A percentile compares a stretch with the other conserved stretches of the same genome.
phyloP scores from a whole-genome alignment of 176 grass and related monocot species.

The barley (Hordeum vulgare) region MorexV3_pseudomolecules_assembly NC_058524.1:340198648-340199147 shows the following conservation, averaged over 20 bases:
- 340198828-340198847: not conserved
- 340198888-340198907: not conserved
- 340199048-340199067: conserved; percentile 17
- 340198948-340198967: not conserved
- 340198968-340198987: not conserved
- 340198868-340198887: too few species aligned
- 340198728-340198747: not conserved
- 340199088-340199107: conserved; percentile 32
- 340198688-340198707: not conserved
- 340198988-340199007: not conserved
- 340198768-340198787: not conserved
- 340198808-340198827: not conserved
- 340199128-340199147: conserved; percentile 54
- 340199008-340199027: conserved; percentile 13
- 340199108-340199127: conserved; percentile 8
- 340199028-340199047: not conserved
- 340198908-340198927: not conserved
- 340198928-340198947: not conserved
- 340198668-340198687: not conserved
- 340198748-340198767: not conserved
- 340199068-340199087: conserved; percentile 10
- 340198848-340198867: too few species aligned
- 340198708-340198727: not conserved
- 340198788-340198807: not conserved
- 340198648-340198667: conserved; percentile 7